Base-by-base conservation (phyloP, 768 basidiomycete species). In the Tylopilus sp. region DNA sequence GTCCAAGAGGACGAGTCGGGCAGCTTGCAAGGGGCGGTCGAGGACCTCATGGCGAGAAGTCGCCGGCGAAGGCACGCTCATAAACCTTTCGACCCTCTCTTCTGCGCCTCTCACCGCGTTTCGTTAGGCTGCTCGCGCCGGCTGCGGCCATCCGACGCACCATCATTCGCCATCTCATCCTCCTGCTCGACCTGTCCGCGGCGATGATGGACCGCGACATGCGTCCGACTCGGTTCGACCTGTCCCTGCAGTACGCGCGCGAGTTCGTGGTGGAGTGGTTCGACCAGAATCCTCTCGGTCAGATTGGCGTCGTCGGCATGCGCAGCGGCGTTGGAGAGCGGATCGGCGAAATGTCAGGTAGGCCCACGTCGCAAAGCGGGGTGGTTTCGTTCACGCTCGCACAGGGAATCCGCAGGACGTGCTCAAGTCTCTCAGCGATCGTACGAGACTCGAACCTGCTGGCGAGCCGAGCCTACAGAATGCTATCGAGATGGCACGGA, bases 401-500 rank as follows among this genome's bases (percentile, higher is more conserved):
- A 12, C 63, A 94, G 94, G 96, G 10, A 99, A 98, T 59, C 94
- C 96, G 0, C 94, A 96, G 65, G 96, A 98, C 36, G 93, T 98
- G n/a, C 75, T 98, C 17, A 89, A 85, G 63, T 79, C 83, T 0
- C 84, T 98, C 52, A 79, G 84, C 10, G 89, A 98, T 63, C 81
- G 96, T 54, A 86, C 89, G 53, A 94, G 86, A 68, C 77, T 98
- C 2, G 90, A 95, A 60, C 92, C 96, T 0, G 74, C 79, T 5
- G 97, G 97, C 1, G 96, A 98, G 58, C 96, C 97, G 1, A 95
- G 92, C 72, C 71, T 99, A 41, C 97, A 99, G 72, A 99, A 99
- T 65, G 87, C 94, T 0, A 84, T 99, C n/a, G 91, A 97, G 57
- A 96, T 98, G 87, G 96, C 96, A 6, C 83, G 85, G 56, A 87